Percentiles rank a stretch among this genome's conserved stretches.
Conservation (phyloP, 176 grass and related monocot species). For the Oryza australiensis region DNA sequence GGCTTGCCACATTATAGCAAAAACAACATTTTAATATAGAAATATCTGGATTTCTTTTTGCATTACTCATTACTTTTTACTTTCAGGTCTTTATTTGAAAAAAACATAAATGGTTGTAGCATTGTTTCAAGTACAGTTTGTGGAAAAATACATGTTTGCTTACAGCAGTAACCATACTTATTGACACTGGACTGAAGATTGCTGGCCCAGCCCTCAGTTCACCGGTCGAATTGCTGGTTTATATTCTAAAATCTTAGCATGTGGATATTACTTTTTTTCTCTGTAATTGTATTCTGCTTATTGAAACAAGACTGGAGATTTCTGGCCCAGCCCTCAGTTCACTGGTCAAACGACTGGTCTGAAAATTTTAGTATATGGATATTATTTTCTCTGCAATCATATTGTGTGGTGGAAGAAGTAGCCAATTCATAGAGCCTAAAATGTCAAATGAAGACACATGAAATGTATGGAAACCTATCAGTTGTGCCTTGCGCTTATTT, state of each 20-base stretch:
- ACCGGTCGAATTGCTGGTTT: not conserved
- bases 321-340: too few species aligned
- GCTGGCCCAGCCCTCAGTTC: not conserved
- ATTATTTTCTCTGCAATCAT: not conserved
- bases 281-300: too few species aligned
- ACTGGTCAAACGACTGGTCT: too few species aligned
- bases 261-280: too few species aligned
- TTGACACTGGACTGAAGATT: not conserved
- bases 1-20: not conserved
- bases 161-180: not conserved
- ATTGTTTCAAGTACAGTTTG: not conserved
- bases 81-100: not conserved
- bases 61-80: not conserved
- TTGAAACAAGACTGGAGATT: too few species aligned
- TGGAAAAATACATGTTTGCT: not conserved
- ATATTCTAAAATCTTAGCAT: not conserved
- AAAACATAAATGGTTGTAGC: constrained; percentile 11
- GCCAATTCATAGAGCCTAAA: not conserved
- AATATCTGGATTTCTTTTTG: not conserved
- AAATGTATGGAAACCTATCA: not conserved
- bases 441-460: not conserved
- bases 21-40: not conserved
- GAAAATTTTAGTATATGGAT: not conserved
- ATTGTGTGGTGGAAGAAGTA: not conserved
- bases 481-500: not conserved